Base-by-base conservation (phyloP, 768 basidiomycete species). In the Leccinellum albellum region DNA sequence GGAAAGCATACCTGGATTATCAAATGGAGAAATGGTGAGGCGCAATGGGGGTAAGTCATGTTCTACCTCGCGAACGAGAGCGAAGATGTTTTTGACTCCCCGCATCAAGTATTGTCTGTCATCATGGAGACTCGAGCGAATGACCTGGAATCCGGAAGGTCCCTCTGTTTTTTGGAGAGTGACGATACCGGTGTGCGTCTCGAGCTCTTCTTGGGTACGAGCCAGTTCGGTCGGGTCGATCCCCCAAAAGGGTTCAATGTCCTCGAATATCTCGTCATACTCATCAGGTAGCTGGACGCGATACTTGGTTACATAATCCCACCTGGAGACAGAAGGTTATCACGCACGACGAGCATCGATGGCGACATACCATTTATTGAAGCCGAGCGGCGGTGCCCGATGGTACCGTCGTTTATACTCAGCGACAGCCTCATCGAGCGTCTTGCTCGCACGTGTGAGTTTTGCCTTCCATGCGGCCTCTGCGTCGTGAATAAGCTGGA, bases 221-320 rank as follows among this genome's bases (percentile, higher is more conserved):
- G 61, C 66, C 15, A 76, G 42, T 1, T 66, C 64, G 1, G 45
- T n/a, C 0, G 75, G 75, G 32, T 68, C 61, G 48, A 79, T 61
- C 0, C 72, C 77, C 68, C 69, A 75, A 61, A 69, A 76, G 0
- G 73, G 72, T 24, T 72, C 69, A 9, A 79, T 56, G 51, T 78
- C 71, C 7, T 65, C 59, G 53, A 69, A 61, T 50, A 79, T 79
- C 57, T 78, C 76, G 63, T 80, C 78, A 48, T 80, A 80, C 54
- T 80, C 78, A 57, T 80, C 79, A 15, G 73, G 75, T 1, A 80
- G 68, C 44, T 71, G 74, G 2, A 80, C 71, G 28, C 71, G 58
- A 57, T 80, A 60, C 50, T 61, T 60, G n/a, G 70, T 66, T 6
- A 75, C 74, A 55, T 76, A 80, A 21, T 69, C 59, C 79, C 78